Base-by-base conservation (phyloP, 495 filamentous ascomycete species). In the Aspergillus panamensis region DNA sequence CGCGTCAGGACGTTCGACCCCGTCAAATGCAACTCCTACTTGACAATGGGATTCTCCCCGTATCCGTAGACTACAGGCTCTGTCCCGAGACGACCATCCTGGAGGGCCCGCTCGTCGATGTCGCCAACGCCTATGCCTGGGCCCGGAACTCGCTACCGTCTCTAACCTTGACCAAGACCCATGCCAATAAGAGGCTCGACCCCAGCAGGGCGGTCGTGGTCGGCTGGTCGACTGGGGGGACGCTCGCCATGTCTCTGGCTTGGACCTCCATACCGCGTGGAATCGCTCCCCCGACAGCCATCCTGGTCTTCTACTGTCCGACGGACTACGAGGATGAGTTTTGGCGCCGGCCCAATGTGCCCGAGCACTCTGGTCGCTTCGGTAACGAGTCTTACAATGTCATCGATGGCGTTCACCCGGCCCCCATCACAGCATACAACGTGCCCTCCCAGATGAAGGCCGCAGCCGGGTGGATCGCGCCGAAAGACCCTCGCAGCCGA, bases 141-240 rank as follows among this genome's bases (percentile, higher is more conserved):
- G 74, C 64, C 0, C 62, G 78, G 3, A 53, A 57, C 0, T 49
- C n/a, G 0, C 66, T 84, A 9, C 81, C 81, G 0, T 14, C 13
- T 1, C 13, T 78, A 0, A 4, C 31, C 0, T 60, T 71, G 7
- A 25, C 25, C 25, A 25, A 25, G 25, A 25, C 25, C 25, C 2
- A 25, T 5, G 25, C 56, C 0, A 69, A 67, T 21, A 48, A 82
- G 8, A 8, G 8, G 0, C 14, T 19, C 0, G 74, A 82, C 55
- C 63, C 62, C 0, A 44, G 66, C 13, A 65, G 58, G 32, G 70
- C 84, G 3, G 77, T 79, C 0, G 77, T 67, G 0, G 64, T 87
- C 0, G 82, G 84, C 0, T 86, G 82, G 82, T 85, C 81, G 0
- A 72, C 77, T 0, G 83, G 82, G 6, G 83, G 82, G 0, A 69